These are phyloP conservation scores for Asterella californica DNA, from an alignment of 225 moss, liverwort and hornwort genomes.

Conservation along the genomic window DNA sequence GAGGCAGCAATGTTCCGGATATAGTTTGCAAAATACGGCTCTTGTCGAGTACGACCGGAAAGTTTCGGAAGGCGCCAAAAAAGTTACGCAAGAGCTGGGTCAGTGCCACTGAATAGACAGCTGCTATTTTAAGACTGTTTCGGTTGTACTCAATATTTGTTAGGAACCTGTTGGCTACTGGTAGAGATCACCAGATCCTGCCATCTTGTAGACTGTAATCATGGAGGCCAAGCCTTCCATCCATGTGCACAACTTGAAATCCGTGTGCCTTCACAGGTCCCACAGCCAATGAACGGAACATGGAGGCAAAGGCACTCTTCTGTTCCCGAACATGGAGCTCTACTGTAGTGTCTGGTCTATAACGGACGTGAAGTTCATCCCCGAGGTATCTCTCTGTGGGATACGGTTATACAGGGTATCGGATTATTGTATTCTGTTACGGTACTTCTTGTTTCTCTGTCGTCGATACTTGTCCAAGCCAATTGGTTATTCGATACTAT, in stretches of 20 bases:
- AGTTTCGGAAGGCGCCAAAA: no score
- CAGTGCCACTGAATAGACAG: no score
- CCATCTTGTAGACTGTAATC: not conserved
- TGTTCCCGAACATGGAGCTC: not conserved
- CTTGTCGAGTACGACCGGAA: no score
- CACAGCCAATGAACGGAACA: not conserved
- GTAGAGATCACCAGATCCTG: not conserved
- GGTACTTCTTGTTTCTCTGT: not conserved
- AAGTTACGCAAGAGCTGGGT: no score
- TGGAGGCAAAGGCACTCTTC: not conserved
- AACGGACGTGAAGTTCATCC: not conserved
- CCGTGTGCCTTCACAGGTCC: not conserved
- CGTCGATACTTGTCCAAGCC: not conserved
- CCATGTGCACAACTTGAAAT: slow-evolving; percentile 3
- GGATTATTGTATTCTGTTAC: not conserved
- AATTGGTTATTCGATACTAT: not conserved
- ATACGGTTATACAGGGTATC: not conserved
- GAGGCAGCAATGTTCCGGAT: no score
- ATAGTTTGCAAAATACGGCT: no score
- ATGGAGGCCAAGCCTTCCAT: not conserved
- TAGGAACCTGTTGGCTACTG: not conserved
- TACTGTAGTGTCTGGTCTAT: not conserved
- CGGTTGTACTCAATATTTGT: not conserved
- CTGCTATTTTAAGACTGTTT: not conserved
- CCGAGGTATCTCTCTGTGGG: not conserved